phyloP scores from a whole-genome alignment of 257 asterid genomes.

The Jasminum sambac region DNA sequence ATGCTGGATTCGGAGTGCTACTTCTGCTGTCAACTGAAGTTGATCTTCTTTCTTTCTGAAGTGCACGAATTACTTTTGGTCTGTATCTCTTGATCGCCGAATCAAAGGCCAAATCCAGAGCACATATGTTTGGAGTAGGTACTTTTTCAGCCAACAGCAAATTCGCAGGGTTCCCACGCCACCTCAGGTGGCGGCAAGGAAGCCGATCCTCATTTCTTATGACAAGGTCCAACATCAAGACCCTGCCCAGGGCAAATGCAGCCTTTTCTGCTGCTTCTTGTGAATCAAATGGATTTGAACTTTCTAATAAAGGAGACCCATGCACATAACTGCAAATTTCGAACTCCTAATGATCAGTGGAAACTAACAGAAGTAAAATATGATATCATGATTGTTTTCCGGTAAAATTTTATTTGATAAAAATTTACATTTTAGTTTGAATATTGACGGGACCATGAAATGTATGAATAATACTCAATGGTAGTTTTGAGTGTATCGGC shows the following conservation, averaged over 20 bases:
- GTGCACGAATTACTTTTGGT: constrained; percentile 84
- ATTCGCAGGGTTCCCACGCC: constrained; percentile 96
- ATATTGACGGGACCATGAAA: too few relatives aligned
- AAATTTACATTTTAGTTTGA: too few relatives aligned
- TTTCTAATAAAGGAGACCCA: constrained; percentile 88
- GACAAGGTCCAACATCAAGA: constrained; percentile 90
- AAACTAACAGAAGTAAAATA: constrained; percentile 13
- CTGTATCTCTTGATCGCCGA: constrained; percentile 81
- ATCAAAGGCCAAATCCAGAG: constrained; percentile 79
- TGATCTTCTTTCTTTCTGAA: constrained; percentile 92
- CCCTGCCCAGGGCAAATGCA: constrained; percentile 89
- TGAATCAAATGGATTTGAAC: constrained; percentile 77
- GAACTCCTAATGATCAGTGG: constrained; percentile 19
- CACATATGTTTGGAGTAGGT: constrained; percentile 56
- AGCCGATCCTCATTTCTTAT: constrained; percentile 97
- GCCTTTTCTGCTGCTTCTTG: constrained; percentile 81
- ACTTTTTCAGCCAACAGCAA: constrained; percentile 76
- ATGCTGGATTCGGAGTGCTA: constrained; percentile 53
- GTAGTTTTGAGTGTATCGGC: too few relatives aligned
- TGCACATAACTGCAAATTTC: constrained; percentile 68
- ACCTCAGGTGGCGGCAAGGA: constrained; percentile 93
- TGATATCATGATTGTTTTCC: neutral
- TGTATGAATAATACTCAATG: too few relatives aligned
- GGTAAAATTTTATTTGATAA: too few relatives aligned
- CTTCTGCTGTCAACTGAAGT: constrained; percentile 71